These are phyloP conservation scores for Pseudophaeomoniella oleicola DNA, from an alignment of 2,329 filamentous ascomycete species.

Conservation along the genomic window DNA sequence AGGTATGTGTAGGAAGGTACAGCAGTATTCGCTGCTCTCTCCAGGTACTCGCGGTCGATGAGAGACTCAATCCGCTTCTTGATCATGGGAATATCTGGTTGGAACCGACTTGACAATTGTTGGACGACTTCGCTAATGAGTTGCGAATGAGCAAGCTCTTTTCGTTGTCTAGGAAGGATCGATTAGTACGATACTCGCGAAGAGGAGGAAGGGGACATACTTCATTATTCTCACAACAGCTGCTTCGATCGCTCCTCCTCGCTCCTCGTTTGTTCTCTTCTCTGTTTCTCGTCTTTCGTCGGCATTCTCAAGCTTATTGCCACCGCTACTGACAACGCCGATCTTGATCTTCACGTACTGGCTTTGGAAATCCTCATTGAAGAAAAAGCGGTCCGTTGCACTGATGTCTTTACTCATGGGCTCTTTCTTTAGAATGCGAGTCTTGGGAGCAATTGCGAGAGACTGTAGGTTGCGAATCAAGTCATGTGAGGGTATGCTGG, in stretches of 20 bases:
- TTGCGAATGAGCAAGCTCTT: slow-evolving; percentile 30
- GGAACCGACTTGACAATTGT: slow-evolving; percentile 32
- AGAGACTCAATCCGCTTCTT: slow-evolving; percentile 38
- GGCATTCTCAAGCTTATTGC: slow-evolving; percentile 71
- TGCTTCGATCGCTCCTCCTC: slow-evolving; percentile 34
- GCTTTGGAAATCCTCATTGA: slow-evolving; percentile 69
- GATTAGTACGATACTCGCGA: slow-evolving; percentile 3
- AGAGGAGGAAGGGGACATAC: slow-evolving; percentile 15
- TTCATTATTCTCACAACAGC: slow-evolving; percentile 41
- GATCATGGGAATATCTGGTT: slow-evolving; percentile 36
- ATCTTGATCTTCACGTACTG: slow-evolving; percentile 81
- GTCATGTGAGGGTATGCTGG: slow-evolving; percentile 62
- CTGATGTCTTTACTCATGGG: slow-evolving; percentile 67
- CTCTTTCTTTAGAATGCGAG: slow-evolving; percentile 64
- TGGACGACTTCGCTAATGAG: slow-evolving; percentile 35
- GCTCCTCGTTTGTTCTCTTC: slow-evolving; percentile 34
- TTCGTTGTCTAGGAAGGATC: slow-evolving; percentile 26
- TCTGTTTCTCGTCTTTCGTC: slow-evolving; percentile 39
- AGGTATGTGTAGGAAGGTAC: slow-evolving; percentile 16
- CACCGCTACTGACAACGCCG: slow-evolving; percentile 58
- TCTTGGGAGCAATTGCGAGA: slow-evolving; percentile 70
- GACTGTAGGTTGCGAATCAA: slow-evolving; percentile 67
- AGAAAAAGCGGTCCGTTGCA: slow-evolving; percentile 61
- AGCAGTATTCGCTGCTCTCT: slow-evolving; percentile 18
- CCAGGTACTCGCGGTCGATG: slow-evolving; percentile 39